Percentiles rank a stretch among this genome's conserved stretches.
phyloP scores from a whole-genome alignment of 345 rosid species.

The Eucalyptus lansdowneana region DNA sequence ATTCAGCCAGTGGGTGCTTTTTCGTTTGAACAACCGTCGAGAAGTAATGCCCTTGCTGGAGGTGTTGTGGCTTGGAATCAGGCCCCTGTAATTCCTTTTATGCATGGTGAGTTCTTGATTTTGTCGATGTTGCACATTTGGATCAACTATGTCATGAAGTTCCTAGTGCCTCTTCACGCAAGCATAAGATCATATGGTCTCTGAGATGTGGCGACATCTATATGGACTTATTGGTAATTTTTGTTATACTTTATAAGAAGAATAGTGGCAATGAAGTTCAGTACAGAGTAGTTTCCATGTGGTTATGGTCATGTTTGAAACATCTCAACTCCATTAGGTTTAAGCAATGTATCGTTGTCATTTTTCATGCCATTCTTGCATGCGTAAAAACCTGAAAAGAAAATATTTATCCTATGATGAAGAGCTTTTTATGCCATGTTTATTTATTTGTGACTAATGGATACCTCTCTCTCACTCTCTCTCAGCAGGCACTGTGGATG shows the following conservation, averaged over 20 bases:
- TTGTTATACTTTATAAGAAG: neutral
- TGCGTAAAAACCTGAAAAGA: neutral
- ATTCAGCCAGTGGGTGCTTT: constrained; percentile 28
- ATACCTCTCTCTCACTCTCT: neutral
- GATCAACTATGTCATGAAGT: neutral
- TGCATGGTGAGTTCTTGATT: constrained; percentile 39
- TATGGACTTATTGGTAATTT: neutral
- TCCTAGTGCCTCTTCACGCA: neutral
- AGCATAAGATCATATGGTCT: neutral
- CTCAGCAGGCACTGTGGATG: constrained; percentile 18
- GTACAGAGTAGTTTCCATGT: neutral
- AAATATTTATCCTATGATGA: neutral
- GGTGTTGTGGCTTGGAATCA: constrained; percentile 50
- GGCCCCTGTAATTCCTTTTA: constrained; percentile 31
- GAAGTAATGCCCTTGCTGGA: constrained; percentile 26
- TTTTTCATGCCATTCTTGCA: neutral
- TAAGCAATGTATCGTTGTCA: neutral
- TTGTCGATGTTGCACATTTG: neutral
- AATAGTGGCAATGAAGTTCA: neutral
- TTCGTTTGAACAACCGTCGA: constrained; percentile 34
- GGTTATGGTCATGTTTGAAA: neutral
- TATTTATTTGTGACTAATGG: neutral
- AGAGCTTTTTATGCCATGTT: neutral
- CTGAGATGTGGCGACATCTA: neutral
- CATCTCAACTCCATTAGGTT: neutral